phyloP scores from a whole-genome alignment of 306 rosid species.

The Glycine soja region DNA sequence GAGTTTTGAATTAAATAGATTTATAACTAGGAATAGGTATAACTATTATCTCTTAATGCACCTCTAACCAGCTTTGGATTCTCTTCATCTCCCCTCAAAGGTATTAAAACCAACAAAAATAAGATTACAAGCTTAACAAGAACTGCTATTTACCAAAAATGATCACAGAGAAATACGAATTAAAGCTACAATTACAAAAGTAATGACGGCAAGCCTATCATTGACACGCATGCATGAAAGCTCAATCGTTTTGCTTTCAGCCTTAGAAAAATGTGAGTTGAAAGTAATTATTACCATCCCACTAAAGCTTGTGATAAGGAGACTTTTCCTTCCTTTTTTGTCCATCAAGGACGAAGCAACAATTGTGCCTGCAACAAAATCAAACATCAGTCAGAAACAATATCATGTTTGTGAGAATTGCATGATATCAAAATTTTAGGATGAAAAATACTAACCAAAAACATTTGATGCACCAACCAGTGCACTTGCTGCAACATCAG shows the following conservation, averaged over 20 bases:
- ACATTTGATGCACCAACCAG: constrained; percentile 96
- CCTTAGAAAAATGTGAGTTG: constrained; percentile 13
- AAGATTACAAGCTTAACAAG: neutral
- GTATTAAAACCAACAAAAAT: neutral
- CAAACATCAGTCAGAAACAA: constrained; percentile 34
- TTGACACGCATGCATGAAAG: neutral
- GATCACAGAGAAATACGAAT: neutral
- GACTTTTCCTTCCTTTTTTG: constrained; percentile 85
- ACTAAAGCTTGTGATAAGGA: constrained; percentile 81
- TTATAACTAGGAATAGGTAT: neutral
- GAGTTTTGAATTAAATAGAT: neutral
- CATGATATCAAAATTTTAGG: constrained; percentile 5
- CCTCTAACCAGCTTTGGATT: neutral
- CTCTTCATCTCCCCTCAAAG: neutral
- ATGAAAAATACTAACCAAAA: constrained; percentile 65
- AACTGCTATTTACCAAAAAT: constrained; percentile 1
- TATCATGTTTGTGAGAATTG: constrained; percentile 4
- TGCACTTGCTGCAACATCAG: constrained; percentile 98
- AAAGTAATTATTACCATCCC: constrained; percentile 78
- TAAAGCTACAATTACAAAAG: neutral
- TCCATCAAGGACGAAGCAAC: constrained; percentile 96
- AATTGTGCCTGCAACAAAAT: constrained; percentile 69
- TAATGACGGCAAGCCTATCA: neutral
- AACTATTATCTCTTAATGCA: neutral
- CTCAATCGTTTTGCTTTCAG: neutral